phyloP scores from a whole-genome alignment of 2,329 filamentous ascomycete species.

The Colletotrichum camelliae region DNA sequence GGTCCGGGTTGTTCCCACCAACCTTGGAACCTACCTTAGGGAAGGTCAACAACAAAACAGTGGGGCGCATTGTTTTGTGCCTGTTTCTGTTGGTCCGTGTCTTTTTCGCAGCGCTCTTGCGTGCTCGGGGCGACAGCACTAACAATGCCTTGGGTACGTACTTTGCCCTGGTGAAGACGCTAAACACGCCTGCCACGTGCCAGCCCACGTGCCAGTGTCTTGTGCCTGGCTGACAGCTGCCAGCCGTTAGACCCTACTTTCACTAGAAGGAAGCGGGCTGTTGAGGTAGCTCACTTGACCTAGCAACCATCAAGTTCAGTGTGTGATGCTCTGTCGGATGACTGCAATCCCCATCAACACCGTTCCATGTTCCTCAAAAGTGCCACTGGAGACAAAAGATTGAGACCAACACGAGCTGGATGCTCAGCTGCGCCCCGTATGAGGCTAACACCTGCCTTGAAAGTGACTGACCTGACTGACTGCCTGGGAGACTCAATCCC shows the following conservation, averaged over 20 bases:
- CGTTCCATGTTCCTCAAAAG: not conserved
- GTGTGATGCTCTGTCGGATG: not conserved
- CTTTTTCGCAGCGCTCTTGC: not conserved
- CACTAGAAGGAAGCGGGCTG: not conserved
- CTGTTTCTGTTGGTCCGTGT: slow-evolving; percentile 1
- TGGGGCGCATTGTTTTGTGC: not conserved
- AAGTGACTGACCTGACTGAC: not conserved
- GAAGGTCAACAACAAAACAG: not conserved
- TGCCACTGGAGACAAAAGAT: not conserved
- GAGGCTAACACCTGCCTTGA: not conserved
- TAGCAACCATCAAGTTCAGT: not conserved
- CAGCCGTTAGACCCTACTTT: not conserved
- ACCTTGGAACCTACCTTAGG: not conserved
- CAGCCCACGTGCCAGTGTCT: not conserved
- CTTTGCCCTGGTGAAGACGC: not conserved
- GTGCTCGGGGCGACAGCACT: not conserved
- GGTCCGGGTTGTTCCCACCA: not conserved
- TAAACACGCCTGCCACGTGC: not conserved
- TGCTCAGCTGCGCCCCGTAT: not conserved
- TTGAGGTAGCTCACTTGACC: not conserved
- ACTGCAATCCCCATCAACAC: not conserved
- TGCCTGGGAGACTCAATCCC: not conserved
- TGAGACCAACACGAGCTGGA: not conserved
- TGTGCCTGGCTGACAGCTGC: not conserved
- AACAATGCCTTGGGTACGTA: not conserved